These are phyloP conservation scores for Lentinula novae-zelandiae DNA, from an alignment of 1,284 basidiomycete species.

Conservation along the genomic window DNA sequence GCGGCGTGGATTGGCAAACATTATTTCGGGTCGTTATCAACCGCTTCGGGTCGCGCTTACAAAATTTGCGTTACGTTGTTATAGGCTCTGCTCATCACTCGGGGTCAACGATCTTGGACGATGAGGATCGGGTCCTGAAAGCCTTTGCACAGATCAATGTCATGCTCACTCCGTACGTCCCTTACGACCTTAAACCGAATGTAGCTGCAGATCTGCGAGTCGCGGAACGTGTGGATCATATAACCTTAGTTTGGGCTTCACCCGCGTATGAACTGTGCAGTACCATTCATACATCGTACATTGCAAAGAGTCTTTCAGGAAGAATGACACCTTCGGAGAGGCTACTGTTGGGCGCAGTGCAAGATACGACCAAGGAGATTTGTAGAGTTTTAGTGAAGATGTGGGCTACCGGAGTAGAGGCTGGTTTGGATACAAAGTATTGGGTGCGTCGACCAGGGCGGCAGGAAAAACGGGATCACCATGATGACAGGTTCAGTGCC, in stretches of 20 bases:
- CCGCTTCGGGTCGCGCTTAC: conserved; percentile 40
- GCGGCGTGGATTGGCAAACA: conserved; percentile 41
- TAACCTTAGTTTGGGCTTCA: conserved; percentile 23
- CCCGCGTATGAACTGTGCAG: conserved; percentile 30
- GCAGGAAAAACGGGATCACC: not conserved
- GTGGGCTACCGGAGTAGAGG: conserved; percentile 37
- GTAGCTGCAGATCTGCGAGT: conserved; percentile 14
- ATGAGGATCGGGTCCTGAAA: conserved; percentile 17
- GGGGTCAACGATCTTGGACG: conserved; percentile 8
- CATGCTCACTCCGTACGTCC: conserved; percentile 35
- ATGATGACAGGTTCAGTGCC: not conserved
- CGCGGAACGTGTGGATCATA: not conserved
- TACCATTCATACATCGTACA: conserved; percentile 29
- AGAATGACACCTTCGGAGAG: conserved; percentile 32
- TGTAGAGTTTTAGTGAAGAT: conserved; percentile 40
- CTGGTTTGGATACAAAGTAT: conserved; percentile 25
- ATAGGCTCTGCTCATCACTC: conserved; percentile 13
- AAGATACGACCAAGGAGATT: conserved; percentile 37
- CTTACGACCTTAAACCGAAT: not conserved
- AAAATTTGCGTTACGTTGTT: conserved; percentile 34
- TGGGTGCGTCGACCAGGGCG: conserved; percentile 3
- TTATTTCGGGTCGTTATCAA: conserved; percentile 37
- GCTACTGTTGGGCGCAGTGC: conserved; percentile 29
- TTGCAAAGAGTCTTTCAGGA: conserved; percentile 16
- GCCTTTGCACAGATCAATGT: conserved; percentile 28